Percentiles rank a stretch among this genome's conserved stretches.
Evolutionary conservation across 257 asterid genomes (phyloP).

Genomic region (Solanum virginianum): DNA sequence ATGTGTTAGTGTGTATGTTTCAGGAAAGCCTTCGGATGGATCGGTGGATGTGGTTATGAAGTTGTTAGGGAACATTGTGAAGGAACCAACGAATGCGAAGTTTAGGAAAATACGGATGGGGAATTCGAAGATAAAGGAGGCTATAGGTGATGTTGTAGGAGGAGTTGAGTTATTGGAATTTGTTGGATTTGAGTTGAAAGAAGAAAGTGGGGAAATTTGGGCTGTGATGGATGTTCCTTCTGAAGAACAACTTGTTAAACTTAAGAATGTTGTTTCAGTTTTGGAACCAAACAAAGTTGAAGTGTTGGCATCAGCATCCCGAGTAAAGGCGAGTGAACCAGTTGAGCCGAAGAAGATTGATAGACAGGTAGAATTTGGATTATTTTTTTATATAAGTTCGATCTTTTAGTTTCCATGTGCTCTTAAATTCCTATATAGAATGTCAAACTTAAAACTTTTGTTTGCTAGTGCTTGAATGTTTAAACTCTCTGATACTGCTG

Average conservation of each 20-base stretch:
- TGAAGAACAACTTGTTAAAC: slow-evolving; percentile 28
- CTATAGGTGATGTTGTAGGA: slow-evolving; percentile 62
- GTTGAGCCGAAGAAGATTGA: slow-evolving; percentile 43
- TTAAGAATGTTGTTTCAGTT: slow-evolving; percentile 32
- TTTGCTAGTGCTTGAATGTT: neutral
- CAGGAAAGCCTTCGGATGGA: slow-evolving; percentile 56
- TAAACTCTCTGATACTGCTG: neutral
- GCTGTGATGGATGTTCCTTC: slow-evolving; percentile 65
- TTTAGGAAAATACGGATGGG: slow-evolving; percentile 85
- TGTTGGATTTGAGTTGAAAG: slow-evolving; percentile 63
- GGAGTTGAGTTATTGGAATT: slow-evolving; percentile 81
- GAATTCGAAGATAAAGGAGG: slow-evolving; percentile 88
- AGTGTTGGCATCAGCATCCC: slow-evolving; percentile 19
- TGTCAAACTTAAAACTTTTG: neutral
- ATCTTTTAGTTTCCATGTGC: neutral
- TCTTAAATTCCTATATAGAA: neutral
- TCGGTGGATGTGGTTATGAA: slow-evolving; percentile 53
- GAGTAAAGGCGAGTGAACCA: slow-evolving; percentile 32
- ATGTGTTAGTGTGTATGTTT: slow-evolving; percentile 46
- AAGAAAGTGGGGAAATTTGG: slow-evolving; percentile 82
- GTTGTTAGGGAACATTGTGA: slow-evolving; percentile 54
- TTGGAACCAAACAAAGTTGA: slow-evolving; percentile 49
- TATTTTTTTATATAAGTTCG: neutral
- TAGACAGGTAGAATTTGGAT: slow-evolving; percentile 55
- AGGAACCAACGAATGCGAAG: slow-evolving; percentile 71